These are phyloP conservation scores for Graphilbum sp. DNA, from an alignment of 2,329 filamentous ascomycete genomes.

Conservation along the genomic window DNA sequence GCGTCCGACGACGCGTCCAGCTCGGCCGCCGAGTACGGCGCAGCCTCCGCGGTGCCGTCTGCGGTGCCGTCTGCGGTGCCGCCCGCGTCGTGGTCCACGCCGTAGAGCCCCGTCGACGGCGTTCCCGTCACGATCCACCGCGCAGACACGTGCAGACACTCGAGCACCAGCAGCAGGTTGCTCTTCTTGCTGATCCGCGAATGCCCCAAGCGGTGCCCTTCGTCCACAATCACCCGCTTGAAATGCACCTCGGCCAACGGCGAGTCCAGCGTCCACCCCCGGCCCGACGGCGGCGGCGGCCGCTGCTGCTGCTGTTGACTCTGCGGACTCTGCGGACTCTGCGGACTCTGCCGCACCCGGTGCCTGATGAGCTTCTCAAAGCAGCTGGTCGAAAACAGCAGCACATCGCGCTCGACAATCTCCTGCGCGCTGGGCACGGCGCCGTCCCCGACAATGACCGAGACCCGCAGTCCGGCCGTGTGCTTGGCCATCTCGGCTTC, in stretches of 20 bases:
- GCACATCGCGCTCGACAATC: constrained; percentile 53
- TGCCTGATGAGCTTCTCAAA: constrained; percentile 48
- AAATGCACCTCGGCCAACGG: constrained; percentile 60
- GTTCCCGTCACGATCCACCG: constrained; percentile 88
- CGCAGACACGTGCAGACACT: constrained; percentile 46
- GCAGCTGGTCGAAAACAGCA: constrained; percentile 58
- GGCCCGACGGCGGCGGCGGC: constrained; percentile 15
- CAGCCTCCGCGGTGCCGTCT: no score
- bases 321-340: no score
- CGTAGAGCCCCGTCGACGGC: constrained; percentile 68
- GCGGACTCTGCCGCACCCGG: no score
- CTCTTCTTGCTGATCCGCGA: constrained; percentile 38
- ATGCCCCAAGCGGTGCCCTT: constrained; percentile 73
- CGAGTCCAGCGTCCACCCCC: constrained; percentile 19
- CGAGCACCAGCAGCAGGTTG: constrained; percentile 32
- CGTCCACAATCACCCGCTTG: constrained; percentile 80
- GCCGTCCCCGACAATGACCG: constrained; percentile 35
- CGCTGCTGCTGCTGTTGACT: no score
- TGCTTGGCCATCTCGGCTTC: constrained; percentile 65
- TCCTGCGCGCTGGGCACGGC: constrained; percentile 38
- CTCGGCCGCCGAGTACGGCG: no score
- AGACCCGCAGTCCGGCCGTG: constrained; percentile 46
- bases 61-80: neutral
- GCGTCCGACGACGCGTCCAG: constrained; percentile 22
- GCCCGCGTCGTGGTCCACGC: constrained; percentile 34